phyloP scores from a whole-genome alignment of 2,329 filamentous ascomycete species.

The Lomentospora prolificans region DNA sequence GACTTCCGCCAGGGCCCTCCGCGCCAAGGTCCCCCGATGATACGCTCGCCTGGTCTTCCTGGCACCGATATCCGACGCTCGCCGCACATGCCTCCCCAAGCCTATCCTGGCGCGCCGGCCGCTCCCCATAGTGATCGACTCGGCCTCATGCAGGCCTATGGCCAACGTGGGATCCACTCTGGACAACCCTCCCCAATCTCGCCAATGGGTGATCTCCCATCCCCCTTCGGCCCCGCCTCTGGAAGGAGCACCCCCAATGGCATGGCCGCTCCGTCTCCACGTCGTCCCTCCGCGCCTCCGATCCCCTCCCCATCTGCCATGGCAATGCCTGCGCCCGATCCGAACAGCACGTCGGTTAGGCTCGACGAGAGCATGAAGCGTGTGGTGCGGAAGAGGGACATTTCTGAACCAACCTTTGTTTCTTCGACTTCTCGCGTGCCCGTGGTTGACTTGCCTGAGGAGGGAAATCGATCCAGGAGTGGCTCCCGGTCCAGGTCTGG shows the following conservation, averaged over 20 bases:
- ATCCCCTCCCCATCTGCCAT: constrained; percentile 14
- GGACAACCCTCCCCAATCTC: constrained; percentile 36
- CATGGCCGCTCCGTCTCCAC: constrained; percentile 18
- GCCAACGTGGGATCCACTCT: constrained; percentile 22
- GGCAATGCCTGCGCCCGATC: constrained; percentile 9
- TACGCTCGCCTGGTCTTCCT: constrained; percentile 36
- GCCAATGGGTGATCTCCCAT: constrained; percentile 24
- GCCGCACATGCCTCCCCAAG: constrained; percentile 36
- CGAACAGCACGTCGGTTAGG: constrained; percentile 16
- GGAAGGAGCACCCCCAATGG: constrained; percentile 23
- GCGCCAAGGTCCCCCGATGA: constrained; percentile 19
- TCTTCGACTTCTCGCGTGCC: constrained; percentile 35
- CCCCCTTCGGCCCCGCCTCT: constrained; percentile 21
- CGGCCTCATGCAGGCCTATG: constrained; percentile 13
- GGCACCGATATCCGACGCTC: constrained; percentile 38
- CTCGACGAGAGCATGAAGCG: constrained; percentile 30
- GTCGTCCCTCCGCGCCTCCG: constrained; percentile 23
- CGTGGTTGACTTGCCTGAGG: constrained; percentile 28
- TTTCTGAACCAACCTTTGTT: constrained; percentile 40
- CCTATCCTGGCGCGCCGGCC: constrained; percentile 21
- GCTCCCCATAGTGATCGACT: constrained; percentile 12
- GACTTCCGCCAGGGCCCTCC: constrained; percentile 9
- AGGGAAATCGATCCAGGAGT: constrained; percentile 23
- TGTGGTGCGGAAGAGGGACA: constrained; percentile 34
- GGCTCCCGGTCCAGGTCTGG: constrained; percentile 28